Evolutionary conservation across 1,284 basidiomycete species (phyloP).

Genomic region (Abortiporus biennis): DNA sequence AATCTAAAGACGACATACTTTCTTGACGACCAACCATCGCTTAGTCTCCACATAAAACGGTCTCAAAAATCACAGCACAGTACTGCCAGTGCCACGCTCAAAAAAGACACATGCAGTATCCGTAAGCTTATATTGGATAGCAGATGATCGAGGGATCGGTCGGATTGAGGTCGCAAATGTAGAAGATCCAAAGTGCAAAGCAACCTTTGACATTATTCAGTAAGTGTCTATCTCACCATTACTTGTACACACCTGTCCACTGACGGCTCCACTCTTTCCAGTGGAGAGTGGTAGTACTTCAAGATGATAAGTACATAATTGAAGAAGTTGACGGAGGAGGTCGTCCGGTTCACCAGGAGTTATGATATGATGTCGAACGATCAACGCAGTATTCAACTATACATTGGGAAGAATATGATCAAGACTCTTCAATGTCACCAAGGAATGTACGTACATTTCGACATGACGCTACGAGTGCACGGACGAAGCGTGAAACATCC

Average conservation of each 20-base stretch:
- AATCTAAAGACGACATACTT: too few relatives aligned
- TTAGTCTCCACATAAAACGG: too few relatives aligned
- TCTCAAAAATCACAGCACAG: conserved; percentile 43
- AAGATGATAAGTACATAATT: conserved; percentile 57
- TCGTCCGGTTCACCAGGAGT: conserved; percentile 51
- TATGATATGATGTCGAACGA: conserved; percentile 58
- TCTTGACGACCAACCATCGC: not conserved
- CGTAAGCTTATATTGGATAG: conserved; percentile 64
- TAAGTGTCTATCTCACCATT: not conserved
- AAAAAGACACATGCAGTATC: conserved; percentile 62
- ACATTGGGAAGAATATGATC: too few relatives aligned
- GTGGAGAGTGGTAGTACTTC: conserved; percentile 65
- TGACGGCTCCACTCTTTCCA: conserved; percentile 68
- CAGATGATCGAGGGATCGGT: conserved; percentile 42
- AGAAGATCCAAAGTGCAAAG: conserved; percentile 53
- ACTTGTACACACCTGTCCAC: conserved; percentile 51
- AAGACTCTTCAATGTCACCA: too few relatives aligned
- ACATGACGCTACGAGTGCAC: conserved; percentile 52
- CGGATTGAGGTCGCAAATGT: conserved; percentile 29
- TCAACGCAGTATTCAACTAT: conserved; percentile 43
- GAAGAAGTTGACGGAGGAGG: conserved; percentile 47
- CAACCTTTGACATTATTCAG: too few relatives aligned
- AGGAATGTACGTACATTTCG: conserved; percentile 36
- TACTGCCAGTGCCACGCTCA: conserved; percentile 60
- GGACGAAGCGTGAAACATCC: conserved; percentile 47